Percentiles rank a stretch among this genome's conserved stretches.
Conservation (phyloP, 345 rosid species). For the Psidium friedrichsthalianum region DNA sequence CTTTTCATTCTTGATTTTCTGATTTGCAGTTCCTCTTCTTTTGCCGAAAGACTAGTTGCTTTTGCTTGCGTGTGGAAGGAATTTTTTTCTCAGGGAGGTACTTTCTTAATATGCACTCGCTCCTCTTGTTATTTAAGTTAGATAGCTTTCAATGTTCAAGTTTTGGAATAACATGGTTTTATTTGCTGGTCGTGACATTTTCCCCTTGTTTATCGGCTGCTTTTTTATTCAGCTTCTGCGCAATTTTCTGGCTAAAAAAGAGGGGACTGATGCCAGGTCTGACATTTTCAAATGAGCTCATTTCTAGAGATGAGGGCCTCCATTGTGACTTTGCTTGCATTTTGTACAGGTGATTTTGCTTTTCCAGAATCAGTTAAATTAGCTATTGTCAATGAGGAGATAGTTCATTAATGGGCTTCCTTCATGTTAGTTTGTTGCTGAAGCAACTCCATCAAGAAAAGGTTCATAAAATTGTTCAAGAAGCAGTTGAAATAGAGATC, state of each 20-base stretch:
- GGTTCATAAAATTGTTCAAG: constrained; percentile 54
- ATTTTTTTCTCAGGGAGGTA: constrained; percentile 96
- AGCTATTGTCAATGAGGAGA: not conserved
- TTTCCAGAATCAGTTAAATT: not conserved
- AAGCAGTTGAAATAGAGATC: constrained; percentile 81
- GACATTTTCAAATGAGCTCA: constrained; percentile 88
- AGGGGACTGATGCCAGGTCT: constrained; percentile 95
- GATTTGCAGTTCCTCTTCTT: constrained; percentile 51
- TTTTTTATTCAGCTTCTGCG: constrained; percentile 61
- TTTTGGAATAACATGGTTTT: not conserved
- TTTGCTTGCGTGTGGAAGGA: constrained; percentile 90
- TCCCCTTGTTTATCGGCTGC: not conserved
- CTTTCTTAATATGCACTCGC: not conserved
- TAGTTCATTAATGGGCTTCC: not conserved
- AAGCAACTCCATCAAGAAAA: constrained; percentile 49
- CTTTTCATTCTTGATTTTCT: not conserved
- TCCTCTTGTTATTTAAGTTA: not conserved
- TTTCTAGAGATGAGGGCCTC: constrained; percentile 89
- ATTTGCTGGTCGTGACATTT: no score
- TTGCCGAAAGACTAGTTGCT: constrained; percentile 77
- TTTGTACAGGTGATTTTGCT: constrained; percentile 46
- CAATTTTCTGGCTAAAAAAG: constrained; percentile 95
- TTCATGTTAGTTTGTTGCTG: constrained; percentile 34
- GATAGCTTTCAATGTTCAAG: not conserved
- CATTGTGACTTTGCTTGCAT: constrained; percentile 97